Percentiles rank a stretch among this genome's conserved stretches.
These are phyloP conservation scores for Tetrastigma voinierianum DNA, from an alignment of 164 flowering plant species.

Conservation along the genomic window DNA sequence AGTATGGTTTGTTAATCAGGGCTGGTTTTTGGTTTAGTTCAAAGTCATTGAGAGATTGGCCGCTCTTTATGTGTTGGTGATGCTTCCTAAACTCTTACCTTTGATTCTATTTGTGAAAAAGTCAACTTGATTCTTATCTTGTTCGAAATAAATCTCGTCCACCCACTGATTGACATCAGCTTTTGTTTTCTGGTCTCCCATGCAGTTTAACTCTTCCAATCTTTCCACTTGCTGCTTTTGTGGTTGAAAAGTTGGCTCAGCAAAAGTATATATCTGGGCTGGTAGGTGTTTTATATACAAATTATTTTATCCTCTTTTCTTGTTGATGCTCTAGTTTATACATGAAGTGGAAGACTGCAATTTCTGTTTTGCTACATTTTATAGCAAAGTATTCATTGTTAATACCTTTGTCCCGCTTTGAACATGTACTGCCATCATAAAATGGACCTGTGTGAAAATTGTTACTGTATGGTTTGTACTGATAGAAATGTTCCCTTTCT, in stretches of 20 bases:
- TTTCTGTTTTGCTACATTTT: too few species aligned
- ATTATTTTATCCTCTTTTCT: not conserved
- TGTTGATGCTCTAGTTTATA: too few species aligned
- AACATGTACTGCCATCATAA: too few species aligned
- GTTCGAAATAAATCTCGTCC: not conserved
- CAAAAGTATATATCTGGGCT: constrained; percentile 53
- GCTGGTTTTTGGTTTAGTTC: constrained; percentile 95
- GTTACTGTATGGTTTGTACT: too few species aligned
- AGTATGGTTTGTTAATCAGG: constrained; percentile 90
- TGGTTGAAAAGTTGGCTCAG: constrained; percentile 71
- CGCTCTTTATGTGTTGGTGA: constrained; percentile 96
- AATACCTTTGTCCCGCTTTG: too few species aligned
- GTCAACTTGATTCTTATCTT: not conserved
- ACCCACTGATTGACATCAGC: constrained; percentile 3
- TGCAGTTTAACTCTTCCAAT: constrained; percentile 76
- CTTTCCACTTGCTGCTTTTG: constrained; percentile 72
- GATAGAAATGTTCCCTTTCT: too few species aligned
- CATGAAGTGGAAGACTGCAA: too few species aligned
- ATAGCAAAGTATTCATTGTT: too few species aligned
- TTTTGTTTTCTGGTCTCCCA: constrained; percentile 5
- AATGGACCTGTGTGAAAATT: too few species aligned
- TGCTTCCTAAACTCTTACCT: constrained; percentile 2
- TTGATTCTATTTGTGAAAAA: not conserved
- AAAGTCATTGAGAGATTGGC: constrained; percentile 88
- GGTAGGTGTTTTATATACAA: constrained; percentile 40